Base-by-base conservation (phyloP, 2,329 filamentous ascomycete species). In the Claviceps sp. region DNA sequence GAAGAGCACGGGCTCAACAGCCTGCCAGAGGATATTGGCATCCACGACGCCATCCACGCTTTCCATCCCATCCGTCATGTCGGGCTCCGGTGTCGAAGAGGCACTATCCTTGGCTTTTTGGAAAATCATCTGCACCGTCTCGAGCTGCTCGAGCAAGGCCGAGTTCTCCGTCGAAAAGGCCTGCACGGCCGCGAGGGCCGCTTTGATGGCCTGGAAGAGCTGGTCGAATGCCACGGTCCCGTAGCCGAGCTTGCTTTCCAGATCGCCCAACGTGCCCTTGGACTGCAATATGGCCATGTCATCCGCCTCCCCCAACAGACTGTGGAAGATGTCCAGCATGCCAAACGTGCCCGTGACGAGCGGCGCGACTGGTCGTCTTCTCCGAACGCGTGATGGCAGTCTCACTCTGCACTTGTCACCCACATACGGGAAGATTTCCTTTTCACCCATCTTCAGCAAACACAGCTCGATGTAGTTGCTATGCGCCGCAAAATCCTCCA, bases 1-100 rank as follows among this genome's bases (percentile, higher is more conserved):
- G 60, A 87, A 80, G 16, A 87, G 88, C 2, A 89, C 85, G 34
- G 85, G 79, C 47, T 84, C 84, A 63, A 96, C 93, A 60, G 95
- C 82, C 5, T 90, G 90, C 56, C 88, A 82, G 55, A 96, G 76
- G 65, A 89, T 62, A 22, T 54, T 57, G 7, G 57, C 57, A 34
- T 62, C 59, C 5, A 60, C 47, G 4, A 59, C 48, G 3, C n/a
- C 51, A 37, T 46, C 50, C 7, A 26, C 38, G 5, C 38, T 42
- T 11, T 41, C 47, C n/a, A 7, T 14, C 2, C 43, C 54, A 24
- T 60, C 54, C 8, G 49, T 30, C 26, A 30, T 53, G 5, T 51
- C n/a, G 5, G 57, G 56, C 5, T 56, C 56, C 4, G 55, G 51
- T 10, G 53, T 47, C 2, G 56, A 34, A 8, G 58, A 47, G 6